Evolutionary conservation across 768 basidiomycete species (phyloP).

Genomic region (Auricularia auricula-judae): DNA sequence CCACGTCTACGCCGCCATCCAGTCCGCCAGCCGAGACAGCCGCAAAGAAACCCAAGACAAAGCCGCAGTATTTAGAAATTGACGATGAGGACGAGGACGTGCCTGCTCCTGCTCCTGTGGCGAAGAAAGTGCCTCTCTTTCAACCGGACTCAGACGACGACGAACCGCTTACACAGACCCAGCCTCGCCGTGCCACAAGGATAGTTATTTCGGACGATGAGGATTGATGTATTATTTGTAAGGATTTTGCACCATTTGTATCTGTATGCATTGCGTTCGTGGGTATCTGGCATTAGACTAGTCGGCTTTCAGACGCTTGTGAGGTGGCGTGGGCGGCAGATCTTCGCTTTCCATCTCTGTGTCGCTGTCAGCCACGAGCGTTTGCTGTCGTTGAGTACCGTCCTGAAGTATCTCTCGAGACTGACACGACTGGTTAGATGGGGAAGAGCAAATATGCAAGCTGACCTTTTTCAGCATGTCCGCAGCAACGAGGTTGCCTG

Average conservation of each 20-base stretch:
- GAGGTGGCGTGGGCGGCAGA: slow-evolving; percentile 15
- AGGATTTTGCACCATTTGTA: not conserved
- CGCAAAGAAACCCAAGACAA: slow-evolving; percentile 7
- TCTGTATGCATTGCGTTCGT: slow-evolving; percentile 13
- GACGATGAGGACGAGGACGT: not conserved
- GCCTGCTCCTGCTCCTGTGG: not conserved
- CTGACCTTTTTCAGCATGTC: slow-evolving; percentile 44
- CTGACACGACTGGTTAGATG: not conserved
- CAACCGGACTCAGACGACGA: not conserved
- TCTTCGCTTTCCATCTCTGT: slow-evolving; percentile 8
- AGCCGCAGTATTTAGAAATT: not conserved
- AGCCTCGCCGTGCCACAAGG: not conserved
- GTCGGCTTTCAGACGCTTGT: slow-evolving; percentile 21
- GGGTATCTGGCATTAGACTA: too few relatives aligned
- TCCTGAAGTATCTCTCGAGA: not conserved
- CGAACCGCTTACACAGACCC: not conserved
- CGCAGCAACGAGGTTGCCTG: slow-evolving; percentile 40
- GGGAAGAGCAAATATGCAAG: not conserved
- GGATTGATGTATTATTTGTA: slow-evolving; percentile 1
- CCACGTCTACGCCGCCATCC: not conserved
- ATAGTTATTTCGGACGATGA: slow-evolving; percentile 22
- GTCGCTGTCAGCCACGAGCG: not conserved
- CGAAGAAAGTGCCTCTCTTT: not conserved
- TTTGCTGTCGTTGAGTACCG: not conserved
- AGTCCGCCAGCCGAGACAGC: not conserved